Conservation (phyloP, 768 basidiomycete genomes). For the Tremella fuciformis region DNA sequence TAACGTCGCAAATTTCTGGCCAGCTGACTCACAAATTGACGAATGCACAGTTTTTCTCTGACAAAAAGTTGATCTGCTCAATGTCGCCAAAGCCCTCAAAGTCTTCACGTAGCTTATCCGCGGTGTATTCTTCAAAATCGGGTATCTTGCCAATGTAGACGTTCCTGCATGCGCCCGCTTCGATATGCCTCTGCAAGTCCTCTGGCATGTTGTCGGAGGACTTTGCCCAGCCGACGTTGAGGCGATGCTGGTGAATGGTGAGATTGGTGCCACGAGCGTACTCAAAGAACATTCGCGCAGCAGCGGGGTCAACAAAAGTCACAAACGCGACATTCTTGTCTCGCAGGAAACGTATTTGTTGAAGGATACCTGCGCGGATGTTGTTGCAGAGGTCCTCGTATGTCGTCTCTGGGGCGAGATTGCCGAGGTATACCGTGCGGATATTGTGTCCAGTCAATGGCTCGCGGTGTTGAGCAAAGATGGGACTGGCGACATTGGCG, state of each 20-base stretch:
- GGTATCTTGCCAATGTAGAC: constrained; percentile 95
- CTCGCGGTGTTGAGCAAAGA: constrained; percentile 40
- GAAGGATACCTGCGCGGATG: constrained; percentile 91
- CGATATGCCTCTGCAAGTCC: constrained; percentile 79
- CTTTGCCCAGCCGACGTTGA: constrained; percentile 99
- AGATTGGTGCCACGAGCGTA: constrained; percentile 85
- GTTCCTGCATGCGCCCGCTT: constrained; percentile 89
- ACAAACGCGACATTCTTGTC: constrained; percentile 98
- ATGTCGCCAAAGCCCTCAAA: constrained; percentile 83
- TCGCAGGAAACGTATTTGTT: constrained; percentile 90
- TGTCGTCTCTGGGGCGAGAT: constrained; percentile 93
- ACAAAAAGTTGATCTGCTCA: constrained; percentile 91
- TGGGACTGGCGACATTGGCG: constrained; percentile 40
- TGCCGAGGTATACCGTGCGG: constrained; percentile 90
- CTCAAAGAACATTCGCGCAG: constrained; percentile 91
- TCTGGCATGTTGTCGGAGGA: constrained; percentile 83
- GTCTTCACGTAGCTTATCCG: constrained; percentile 85
- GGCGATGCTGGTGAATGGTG: constrained; percentile 83
- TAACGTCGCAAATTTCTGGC: neutral
- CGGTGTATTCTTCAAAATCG: constrained; percentile 87
- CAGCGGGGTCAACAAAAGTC: constrained; percentile 89
- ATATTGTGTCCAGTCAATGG: constrained; percentile 60
- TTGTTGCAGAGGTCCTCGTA: constrained; percentile 94
- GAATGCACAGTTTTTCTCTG: constrained; percentile 84
- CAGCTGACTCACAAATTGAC: constrained; percentile 48